Evolutionary conservation across 768 basidiomycete genomes (phyloP), one percentile per base, ranked within the genome.

Genomic region (Glaciozyma martinii): DNA sequence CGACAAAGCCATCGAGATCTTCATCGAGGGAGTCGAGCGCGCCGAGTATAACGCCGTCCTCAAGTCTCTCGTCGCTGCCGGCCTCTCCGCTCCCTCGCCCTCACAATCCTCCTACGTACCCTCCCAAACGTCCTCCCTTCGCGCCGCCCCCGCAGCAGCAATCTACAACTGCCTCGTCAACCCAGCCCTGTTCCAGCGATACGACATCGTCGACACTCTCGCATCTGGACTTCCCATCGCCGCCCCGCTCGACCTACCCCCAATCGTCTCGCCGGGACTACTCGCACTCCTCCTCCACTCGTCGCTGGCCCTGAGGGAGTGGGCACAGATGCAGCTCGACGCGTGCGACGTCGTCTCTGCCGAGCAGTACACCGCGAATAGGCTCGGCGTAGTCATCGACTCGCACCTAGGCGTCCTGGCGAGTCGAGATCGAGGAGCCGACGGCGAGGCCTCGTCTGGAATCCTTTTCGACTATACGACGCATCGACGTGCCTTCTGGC

Each of bases 131-230:
- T 61, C 70, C 49, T 61, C 66, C 53, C 66, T 67, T 60, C 79
- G 76, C 27, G 75, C 78, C 46, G 75, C 80, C 16, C 80, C 82
- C 5, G 76, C 82, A n/a, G 81, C 82, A 0, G 73, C 83, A 27
- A 67, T 83, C 9, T 86, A 85, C 72, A 85, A 85, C 63, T 81
- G 85, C 65, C 73, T 88, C 61, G 82, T 82, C 27, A 87, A 86
- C 75, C 78, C 84, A 73, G 76, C 76, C 25, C 77, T 87, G 60
- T 80, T 87, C 55, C 79, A 78, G 49, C 80, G 86, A 66, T 67
- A 79, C 2, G 75, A 77, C 43, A 76, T 90, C 56, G 73, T 81
- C 61, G 66, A 74, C 10, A 59, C 61, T 33, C 21, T 66, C 68
- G 19, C 54, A 21, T 59, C 60, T 0, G 68, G 60, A 9, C 62